Conservation (phyloP, 306 rosid genomes). For the Astragalus membranaceus region DNA sequence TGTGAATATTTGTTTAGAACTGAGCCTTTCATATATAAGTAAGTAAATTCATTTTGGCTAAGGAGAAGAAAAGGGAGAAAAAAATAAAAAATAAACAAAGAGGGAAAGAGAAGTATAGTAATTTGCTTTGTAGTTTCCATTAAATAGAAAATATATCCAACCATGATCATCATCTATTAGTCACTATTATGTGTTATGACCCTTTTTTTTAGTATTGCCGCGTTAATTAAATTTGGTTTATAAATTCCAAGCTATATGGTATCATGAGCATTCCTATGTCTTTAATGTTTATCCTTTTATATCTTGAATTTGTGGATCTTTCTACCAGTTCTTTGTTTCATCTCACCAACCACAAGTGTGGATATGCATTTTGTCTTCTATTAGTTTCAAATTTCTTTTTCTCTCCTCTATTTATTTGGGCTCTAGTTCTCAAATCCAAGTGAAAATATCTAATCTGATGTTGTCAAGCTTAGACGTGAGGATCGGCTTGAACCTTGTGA, state of each 20-base stretch:
- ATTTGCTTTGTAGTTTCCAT: neutral
- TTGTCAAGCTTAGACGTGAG: too few species aligned
- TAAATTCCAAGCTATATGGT: neutral
- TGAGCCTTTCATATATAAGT: neutral
- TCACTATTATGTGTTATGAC: neutral
- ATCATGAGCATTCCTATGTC: neutral
- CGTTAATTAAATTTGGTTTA: neutral
- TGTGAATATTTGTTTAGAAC: neutral
- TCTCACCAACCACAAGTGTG: neutral
- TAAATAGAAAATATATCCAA: neutral
- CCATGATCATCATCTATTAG: neutral
- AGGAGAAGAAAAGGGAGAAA: neutral
- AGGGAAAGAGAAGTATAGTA: neutral
- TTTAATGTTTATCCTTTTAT: neutral
- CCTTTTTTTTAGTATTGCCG: neutral
- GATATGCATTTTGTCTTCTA: slow-evolving; percentile 3
- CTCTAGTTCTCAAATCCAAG: neutral
- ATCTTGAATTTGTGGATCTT: neutral
- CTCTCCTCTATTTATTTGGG: neutral
- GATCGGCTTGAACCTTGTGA: too few species aligned
- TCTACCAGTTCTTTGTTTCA: slow-evolving; percentile 6
- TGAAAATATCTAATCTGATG: too few species aligned
- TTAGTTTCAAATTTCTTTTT: neutral
- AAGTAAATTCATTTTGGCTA: neutral
- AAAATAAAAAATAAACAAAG: neutral